Evolutionary conservation across 257 asterid species (phyloP).

Genomic region (Solanum raphanifolium): DNA sequence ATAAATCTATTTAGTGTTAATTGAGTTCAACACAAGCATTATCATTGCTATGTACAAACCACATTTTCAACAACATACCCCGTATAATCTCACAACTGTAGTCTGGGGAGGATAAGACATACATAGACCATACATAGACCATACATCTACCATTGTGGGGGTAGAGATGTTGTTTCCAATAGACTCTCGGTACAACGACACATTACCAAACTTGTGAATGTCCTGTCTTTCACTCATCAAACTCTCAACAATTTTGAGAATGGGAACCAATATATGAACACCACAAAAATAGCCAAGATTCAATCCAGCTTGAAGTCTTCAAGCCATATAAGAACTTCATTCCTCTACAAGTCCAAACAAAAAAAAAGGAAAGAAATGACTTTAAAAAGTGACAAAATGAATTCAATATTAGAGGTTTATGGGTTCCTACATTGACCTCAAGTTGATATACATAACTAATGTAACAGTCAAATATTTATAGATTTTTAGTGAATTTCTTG

Average conservation of each 20-base stretch:
- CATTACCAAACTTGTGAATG: background rate
- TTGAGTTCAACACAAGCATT: background rate
- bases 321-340: constrained; percentile 86
- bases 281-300: background rate
- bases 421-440: background rate
- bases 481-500: background rate
- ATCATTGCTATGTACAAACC: background rate
- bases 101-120: background rate
- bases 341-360: constrained; percentile 37
- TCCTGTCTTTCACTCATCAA: background rate
- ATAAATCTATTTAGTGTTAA: background rate
- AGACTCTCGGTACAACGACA: background rate
- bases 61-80: background rate
- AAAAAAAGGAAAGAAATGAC: background rate
- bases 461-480: background rate
- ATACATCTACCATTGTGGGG: background rate
- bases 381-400: background rate
- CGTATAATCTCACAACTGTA: background rate
- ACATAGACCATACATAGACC: too few relatives aligned
- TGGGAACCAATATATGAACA: background rate
- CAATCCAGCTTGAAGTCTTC: constrained; percentile 58
- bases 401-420: background rate
- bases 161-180: background rate
- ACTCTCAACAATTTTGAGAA: background rate
- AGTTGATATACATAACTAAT: background rate